These are phyloP conservation scores for Vigna mungo DNA, from an alignment of 306 rosid genomes.

Conservation along the genomic window DNA sequence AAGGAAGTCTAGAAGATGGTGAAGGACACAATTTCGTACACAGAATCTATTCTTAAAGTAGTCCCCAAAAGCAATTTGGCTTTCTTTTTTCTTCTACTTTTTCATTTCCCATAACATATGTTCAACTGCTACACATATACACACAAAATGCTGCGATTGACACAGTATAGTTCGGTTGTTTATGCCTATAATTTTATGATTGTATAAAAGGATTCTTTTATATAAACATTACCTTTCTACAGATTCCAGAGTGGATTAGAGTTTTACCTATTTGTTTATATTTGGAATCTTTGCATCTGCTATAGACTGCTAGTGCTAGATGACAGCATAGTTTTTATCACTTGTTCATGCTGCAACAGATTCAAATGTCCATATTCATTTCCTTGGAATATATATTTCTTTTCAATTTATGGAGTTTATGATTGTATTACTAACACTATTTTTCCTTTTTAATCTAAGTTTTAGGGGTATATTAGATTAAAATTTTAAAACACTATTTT, in stretches of 20 bases:
- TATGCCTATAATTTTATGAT: conserved; percentile 34
- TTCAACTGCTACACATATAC: conserved; percentile 34
- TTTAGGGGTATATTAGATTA: too few relatives aligned
- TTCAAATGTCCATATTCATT: not conserved
- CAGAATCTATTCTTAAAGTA: not conserved
- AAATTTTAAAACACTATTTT: too few relatives aligned
- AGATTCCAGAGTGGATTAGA: conserved; percentile 3
- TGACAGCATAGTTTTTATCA: not conserved
- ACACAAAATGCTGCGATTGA: conserved; percentile 16
- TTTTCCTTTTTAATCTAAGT: too few relatives aligned
- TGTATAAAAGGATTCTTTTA: conserved; percentile 28
- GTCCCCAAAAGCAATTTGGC: not conserved
- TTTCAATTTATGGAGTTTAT: too few relatives aligned
- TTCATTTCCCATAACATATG: not conserved
- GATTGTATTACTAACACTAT: too few relatives aligned
- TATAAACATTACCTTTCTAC: not conserved
- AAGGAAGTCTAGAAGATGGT: conserved; percentile 62
- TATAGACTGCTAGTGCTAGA: not conserved
- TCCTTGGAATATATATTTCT: not conserved
- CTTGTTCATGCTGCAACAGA: not conserved
- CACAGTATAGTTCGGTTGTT: conserved; percentile 40
- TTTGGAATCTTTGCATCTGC: not conserved
- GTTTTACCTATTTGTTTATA: not conserved
- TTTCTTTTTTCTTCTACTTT: not conserved
- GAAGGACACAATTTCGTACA: conserved; percentile 35